Evolutionary conservation across 2,329 filamentous ascomycete genomes (phyloP).

Genomic region (Amesomyces nigricolor): DNA sequence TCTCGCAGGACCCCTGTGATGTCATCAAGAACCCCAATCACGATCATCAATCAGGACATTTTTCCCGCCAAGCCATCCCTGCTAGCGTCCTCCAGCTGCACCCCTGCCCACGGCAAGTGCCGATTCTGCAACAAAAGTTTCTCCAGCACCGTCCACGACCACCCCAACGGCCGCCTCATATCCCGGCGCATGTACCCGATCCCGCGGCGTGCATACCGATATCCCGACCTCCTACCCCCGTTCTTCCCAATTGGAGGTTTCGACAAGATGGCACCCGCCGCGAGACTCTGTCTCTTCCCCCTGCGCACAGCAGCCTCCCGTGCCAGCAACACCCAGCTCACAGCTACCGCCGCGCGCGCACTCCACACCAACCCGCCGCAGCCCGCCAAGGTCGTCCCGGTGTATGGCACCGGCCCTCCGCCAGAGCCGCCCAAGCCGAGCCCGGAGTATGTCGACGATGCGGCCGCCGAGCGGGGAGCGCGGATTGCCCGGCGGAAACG

Average conservation of each 20-base stretch:
- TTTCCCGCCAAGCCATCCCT: background rate
- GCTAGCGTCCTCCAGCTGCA: background rate
- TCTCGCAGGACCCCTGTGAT: no score
- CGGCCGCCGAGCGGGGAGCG: conserved; percentile 23
- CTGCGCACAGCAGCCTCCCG: conserved; percentile 6
- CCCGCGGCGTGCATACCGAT: background rate
- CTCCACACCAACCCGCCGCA: conserved; percentile 26
- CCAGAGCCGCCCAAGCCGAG: conserved; percentile 48
- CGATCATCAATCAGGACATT: no score
- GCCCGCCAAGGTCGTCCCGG: conserved; percentile 26
- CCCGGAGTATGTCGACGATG: conserved; percentile 31
- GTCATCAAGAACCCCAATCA: no score
- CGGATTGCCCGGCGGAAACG: conserved; percentile 46
- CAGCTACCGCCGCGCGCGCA: background rate
- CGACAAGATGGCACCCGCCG: conserved; percentile 37
- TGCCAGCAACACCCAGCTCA: background rate
- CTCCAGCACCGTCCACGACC: background rate
- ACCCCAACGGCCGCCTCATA: no score
- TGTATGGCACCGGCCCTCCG: conserved; percentile 43
- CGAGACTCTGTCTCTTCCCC: conserved; percentile 35
- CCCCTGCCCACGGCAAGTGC: conserved; percentile 3
- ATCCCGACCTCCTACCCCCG: background rate
- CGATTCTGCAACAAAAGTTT: conserved; percentile 5
- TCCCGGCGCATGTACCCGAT: conserved; percentile 5
- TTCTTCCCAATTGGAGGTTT: background rate